Evolutionary conservation across 2,329 filamentous ascomycete species (phyloP).

Genomic region (Purpureocillium takamizusanense): DNA sequence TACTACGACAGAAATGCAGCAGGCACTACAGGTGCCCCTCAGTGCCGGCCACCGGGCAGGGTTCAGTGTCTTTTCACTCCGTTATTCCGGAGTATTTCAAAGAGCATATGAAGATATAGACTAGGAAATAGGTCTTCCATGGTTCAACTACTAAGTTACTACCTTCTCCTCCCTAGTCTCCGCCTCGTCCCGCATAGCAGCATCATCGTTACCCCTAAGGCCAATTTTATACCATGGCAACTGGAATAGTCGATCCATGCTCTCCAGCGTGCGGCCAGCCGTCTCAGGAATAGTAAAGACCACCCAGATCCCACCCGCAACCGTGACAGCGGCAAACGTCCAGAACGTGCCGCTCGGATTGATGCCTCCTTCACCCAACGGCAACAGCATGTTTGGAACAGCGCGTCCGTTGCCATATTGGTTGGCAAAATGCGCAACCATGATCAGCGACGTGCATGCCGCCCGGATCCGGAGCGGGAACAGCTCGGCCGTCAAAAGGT

Average conservation of each 20-base stretch:
- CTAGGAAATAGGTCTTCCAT: no score
- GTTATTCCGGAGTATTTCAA: no score
- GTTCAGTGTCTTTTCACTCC: no score
- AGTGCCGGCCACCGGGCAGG: no score
- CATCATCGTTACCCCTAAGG: slow-evolving; percentile 41
- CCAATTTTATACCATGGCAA: slow-evolving; percentile 71
- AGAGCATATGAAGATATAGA: no score
- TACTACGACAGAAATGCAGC: no score
- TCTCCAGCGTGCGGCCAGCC: slow-evolving; percentile 54
- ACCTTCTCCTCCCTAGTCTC: no score
- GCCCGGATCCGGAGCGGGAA: slow-evolving; percentile 69
- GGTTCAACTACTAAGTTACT: no score
- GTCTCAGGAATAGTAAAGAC: slow-evolving; percentile 68
- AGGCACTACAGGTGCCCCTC: no score
- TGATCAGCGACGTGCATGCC: slow-evolving; percentile 59
- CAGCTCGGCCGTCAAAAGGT: slow-evolving; percentile 68
- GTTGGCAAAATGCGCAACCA: slow-evolving; percentile 73
- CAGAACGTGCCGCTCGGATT: slow-evolving; percentile 62
- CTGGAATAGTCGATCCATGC: slow-evolving; percentile 63
- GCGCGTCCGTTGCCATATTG: slow-evolving; percentile 71
- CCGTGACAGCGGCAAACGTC: slow-evolving; percentile 62
- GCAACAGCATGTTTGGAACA: slow-evolving; percentile 64
- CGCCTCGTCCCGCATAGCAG: no score
- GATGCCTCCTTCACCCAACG: slow-evolving; percentile 35
- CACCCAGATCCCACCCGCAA: slow-evolving; percentile 61